Percentiles rank a stretch among this genome's conserved stretches.
Evolutionary conservation across 768 basidiomycete species (phyloP).

Genomic region (Pilatotrama ljubarskyi): DNA sequence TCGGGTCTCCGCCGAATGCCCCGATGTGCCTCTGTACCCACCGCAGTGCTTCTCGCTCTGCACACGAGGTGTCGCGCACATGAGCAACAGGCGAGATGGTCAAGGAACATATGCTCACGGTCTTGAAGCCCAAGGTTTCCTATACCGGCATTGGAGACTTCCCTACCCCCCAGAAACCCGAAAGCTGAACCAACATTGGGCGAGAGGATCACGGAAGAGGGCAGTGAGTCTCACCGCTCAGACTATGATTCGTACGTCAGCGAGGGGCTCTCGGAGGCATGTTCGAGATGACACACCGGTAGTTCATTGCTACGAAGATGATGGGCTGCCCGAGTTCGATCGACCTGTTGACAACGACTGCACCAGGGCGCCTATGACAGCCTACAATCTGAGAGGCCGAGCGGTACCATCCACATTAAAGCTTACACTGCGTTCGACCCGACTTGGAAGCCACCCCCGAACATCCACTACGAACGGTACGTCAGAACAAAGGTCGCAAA

Average conservation of each 20-base stretch:
- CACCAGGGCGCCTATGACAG: slow-evolving; percentile 13
- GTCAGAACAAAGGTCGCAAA: too few species aligned
- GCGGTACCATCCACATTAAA: not conserved
- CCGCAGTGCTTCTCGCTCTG: slow-evolving; percentile 41
- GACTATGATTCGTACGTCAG: not conserved
- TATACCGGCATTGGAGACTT: slow-evolving; percentile 39
- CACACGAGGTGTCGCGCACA: not conserved
- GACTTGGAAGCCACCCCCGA: slow-evolving; percentile 3
- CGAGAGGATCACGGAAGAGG: too few species aligned
- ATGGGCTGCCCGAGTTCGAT: slow-evolving; percentile 45
- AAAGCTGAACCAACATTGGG: slow-evolving; percentile 28
- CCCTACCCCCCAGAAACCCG: slow-evolving; percentile 44
- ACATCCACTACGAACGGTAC: too few species aligned
- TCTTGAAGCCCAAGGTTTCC: slow-evolving; percentile 55
- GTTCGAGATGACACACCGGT: slow-evolving; percentile 33
- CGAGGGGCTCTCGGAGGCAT: not conserved
- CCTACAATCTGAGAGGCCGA: too few species aligned
- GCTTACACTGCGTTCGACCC: slow-evolving; percentile 15
- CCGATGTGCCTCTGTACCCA: slow-evolving; percentile 44
- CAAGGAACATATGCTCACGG: slow-evolving; percentile 39
- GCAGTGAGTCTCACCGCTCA: not conserved
- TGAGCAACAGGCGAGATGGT: slow-evolving; percentile 21
- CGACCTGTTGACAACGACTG: slow-evolving; percentile 35
- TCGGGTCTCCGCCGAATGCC: slow-evolving; percentile 45
- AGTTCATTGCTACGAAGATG: slow-evolving; percentile 58